These are phyloP conservation scores for Amniculicola lignicola DNA, from an alignment of 495 filamentous ascomycete species.

Conservation along the genomic window DNA sequence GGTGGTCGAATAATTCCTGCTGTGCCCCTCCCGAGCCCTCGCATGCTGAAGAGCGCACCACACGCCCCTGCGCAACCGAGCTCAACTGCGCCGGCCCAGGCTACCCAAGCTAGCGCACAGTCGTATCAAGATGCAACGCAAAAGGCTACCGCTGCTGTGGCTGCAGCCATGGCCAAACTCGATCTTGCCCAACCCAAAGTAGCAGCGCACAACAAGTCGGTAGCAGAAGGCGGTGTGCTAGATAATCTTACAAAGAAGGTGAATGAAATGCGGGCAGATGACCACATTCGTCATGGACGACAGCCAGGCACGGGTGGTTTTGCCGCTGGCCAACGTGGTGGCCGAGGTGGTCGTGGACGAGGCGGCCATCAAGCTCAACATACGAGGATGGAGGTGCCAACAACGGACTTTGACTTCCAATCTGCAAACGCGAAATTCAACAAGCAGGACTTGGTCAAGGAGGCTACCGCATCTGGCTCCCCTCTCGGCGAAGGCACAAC, in stretches of 20 bases:
- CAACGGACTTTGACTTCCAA: constrained; percentile 89
- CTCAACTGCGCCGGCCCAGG: constrained; percentile 16
- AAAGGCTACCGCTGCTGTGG: constrained; percentile 80
- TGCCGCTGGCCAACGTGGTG: constrained; percentile 47
- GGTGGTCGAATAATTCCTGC: constrained; percentile 69
- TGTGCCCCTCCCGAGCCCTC: constrained; percentile 43
- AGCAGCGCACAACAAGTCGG: constrained; percentile 1
- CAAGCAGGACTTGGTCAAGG: constrained; percentile 91
- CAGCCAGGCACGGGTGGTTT: constrained; percentile 37
- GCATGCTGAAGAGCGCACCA: constrained; percentile 15
- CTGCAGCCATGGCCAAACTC: constrained; percentile 84
- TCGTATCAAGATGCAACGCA: constrained; percentile 69
- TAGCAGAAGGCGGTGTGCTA: constrained; percentile 50
- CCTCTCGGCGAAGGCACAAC: constrained; percentile 51
- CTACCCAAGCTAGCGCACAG: constrained; percentile 16
- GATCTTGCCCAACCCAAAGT: constrained; percentile 48
- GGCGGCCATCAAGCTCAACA: constrained; percentile 46
- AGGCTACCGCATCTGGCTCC: constrained; percentile 75
- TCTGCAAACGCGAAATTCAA: constrained; percentile 95
- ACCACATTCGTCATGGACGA: constrained; percentile 37
- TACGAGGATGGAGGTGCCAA: constrained; percentile 80
- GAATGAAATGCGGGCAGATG: constrained; percentile 77
- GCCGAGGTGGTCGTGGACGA: constrained; percentile 51
- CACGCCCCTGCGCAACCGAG: no score
- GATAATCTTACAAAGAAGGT: constrained; percentile 82